phyloP scores from a whole-genome alignment of 208 protist genomes.

The Leishmania gerbilli region DNA sequence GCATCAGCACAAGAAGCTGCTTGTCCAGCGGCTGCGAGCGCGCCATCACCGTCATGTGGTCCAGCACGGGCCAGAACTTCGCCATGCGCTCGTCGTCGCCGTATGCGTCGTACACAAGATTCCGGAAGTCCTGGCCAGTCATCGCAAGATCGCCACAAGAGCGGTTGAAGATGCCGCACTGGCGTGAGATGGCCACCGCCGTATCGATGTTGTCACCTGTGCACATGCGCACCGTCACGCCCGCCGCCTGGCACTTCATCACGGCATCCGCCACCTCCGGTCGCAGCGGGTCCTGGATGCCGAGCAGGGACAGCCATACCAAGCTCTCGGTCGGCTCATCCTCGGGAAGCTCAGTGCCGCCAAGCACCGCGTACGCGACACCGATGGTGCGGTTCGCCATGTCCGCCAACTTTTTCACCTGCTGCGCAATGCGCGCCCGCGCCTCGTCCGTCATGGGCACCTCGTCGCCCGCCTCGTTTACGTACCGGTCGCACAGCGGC shows the following conservation, averaged over 20 bases:
- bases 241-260: conserved; percentile 89
- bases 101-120: conserved; percentile 74
- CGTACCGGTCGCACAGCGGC: conserved; percentile 66
- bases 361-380: conserved; percentile 55
- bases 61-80: conserved; percentile 74
- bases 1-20: conserved; percentile 85
- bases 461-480: conserved; percentile 57
- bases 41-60: conserved; percentile 87
- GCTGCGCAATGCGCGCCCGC: conserved; percentile 38
- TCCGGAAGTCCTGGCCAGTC: conserved; percentile 91
- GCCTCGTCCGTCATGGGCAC: conserved; percentile 38
- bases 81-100: conserved; percentile 73
- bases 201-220: conserved; percentile 96
- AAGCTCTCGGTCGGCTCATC: conserved; percentile 70
- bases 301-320: conserved; percentile 94
- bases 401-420: conserved; percentile 54
- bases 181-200: conserved; percentile 91
- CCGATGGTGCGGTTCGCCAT: conserved; percentile 87
- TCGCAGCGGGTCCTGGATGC: conserved; percentile 95
- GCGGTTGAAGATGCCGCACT: conserved; percentile 92
- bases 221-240: conserved; percentile 96
- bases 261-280: conserved; percentile 94
- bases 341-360: conserved; percentile 36
- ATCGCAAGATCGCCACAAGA: conserved; percentile 75
- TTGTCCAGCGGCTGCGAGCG: conserved; percentile 90